Conservation (phyloP, 2,329 filamentous ascomycete species). For the Sporothrix globosa region DNA sequence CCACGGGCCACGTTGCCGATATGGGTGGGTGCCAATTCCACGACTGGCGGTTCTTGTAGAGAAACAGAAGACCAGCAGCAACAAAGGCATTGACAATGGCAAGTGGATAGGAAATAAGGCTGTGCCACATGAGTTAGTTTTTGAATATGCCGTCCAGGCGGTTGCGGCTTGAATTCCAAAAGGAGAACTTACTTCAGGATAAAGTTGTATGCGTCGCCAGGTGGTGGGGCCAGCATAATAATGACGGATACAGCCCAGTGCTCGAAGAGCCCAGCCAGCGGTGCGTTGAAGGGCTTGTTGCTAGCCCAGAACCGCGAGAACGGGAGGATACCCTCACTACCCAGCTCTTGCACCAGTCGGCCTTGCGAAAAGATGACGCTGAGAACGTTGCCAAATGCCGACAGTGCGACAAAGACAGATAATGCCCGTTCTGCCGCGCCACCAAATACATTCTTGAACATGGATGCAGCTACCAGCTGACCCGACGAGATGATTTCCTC, state of each 20-base stretch:
- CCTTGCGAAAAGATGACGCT: constrained; percentile 71
- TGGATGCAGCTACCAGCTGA: constrained; percentile 56
- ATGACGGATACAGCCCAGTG: constrained; percentile 67
- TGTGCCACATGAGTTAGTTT: constrained; percentile 38
- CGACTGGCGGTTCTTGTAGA: constrained; percentile 54
- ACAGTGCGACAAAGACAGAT: constrained; percentile 68
- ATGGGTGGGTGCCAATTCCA: constrained; percentile 60
- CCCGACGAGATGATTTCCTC: constrained; percentile 56
- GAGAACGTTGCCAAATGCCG: constrained; percentile 69
- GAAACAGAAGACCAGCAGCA: constrained; percentile 55
- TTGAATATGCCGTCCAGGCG: too few relatives aligned
- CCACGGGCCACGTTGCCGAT: constrained; percentile 57
- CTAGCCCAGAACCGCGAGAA: constrained; percentile 65
- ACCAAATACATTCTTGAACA: constrained; percentile 62
- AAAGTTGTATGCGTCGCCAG: constrained; percentile 69
- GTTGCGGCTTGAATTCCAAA: neutral
- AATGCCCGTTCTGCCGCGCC: constrained; percentile 59
- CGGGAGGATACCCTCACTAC: constrained; percentile 67
- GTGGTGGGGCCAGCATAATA: constrained; percentile 68
- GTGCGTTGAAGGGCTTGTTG: constrained; percentile 66
- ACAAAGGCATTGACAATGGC: constrained; percentile 62
- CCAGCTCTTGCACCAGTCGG: constrained; percentile 67
- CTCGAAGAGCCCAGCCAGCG: constrained; percentile 63
- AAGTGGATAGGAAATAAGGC: constrained; percentile 66
- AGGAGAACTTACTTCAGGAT: constrained; percentile 54